These are phyloP conservation scores for Pseudoturritis turrita DNA, from an alignment of 345 rosid species.

Conservation along the genomic window DNA sequence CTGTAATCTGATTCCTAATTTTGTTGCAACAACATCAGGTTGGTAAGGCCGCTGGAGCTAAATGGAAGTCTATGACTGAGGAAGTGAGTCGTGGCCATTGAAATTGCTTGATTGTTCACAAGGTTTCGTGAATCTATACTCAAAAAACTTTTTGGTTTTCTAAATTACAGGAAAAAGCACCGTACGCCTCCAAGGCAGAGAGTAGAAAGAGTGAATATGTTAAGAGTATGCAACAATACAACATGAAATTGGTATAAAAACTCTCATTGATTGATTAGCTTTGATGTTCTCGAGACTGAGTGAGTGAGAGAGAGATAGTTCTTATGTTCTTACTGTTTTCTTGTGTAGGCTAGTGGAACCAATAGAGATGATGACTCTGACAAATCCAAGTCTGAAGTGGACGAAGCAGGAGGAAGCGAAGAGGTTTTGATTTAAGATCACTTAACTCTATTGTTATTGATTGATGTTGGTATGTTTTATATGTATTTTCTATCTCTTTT, in stretches of 20 bases:
- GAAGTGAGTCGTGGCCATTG: constrained; percentile 43
- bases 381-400: constrained; percentile 76
- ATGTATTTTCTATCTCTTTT: background rate
- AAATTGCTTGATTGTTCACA: background rate
- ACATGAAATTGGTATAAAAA: constrained; percentile 46
- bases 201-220: constrained; percentile 60
- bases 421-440: constrained; percentile 38
- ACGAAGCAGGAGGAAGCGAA: constrained; percentile 51
- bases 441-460: background rate
- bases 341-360: constrained; percentile 44
- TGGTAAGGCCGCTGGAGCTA: constrained; percentile 76
- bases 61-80: constrained; percentile 66
- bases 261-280: background rate
- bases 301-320: background rate
- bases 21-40: constrained; percentile 55
- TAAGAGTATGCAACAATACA: constrained; percentile 60
- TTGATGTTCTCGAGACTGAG: background rate
- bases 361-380: constrained; percentile 60
- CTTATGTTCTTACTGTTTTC: background rate
- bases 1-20: too few relatives aligned
- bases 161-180: constrained; percentile 57
- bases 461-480: background rate
- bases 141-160: background rate
- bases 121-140: background rate
- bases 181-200: constrained; percentile 51